phyloP scores from a whole-genome alignment of 1,139 yeast genomes.

The Lodderomyces orthopsilosis region DNA sequence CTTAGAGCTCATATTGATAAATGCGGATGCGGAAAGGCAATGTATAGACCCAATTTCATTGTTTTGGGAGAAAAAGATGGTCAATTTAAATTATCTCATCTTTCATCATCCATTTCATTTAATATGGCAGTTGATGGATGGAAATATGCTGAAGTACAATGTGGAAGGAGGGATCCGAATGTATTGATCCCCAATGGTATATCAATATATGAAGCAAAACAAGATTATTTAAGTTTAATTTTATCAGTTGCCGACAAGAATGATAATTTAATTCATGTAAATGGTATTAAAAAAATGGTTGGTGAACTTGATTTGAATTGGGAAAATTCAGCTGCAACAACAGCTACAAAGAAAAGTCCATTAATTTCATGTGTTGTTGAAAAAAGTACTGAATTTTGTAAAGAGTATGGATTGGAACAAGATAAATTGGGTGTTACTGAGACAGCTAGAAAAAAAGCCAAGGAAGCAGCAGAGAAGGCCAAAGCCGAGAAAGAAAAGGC shows the following conservation, averaged over 20 bases:
- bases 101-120: slow-evolving; percentile 36
- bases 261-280: slow-evolving; percentile 28
- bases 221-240: slow-evolving; percentile 31
- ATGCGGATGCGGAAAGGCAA: slow-evolving; percentile 37
- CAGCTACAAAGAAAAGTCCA: background rate
- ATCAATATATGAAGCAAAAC: slow-evolving; percentile 8
- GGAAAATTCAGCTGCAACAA: background rate
- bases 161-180: slow-evolving; percentile 25
- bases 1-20: slow-evolving; percentile 33
- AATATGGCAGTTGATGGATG: slow-evolving; percentile 33
- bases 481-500: background rate
- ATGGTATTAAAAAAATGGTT: slow-evolving; percentile 9
- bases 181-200: slow-evolving; percentile 38
- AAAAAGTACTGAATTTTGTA: slow-evolving; percentile 19
- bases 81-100: slow-evolving; percentile 26
- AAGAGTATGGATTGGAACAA: slow-evolving; percentile 17
- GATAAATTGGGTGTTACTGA: slow-evolving; percentile 8
- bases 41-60: slow-evolving; percentile 37
- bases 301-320: slow-evolving; percentile 6
- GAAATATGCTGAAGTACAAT: slow-evolving; percentile 25
- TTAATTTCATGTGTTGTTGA: slow-evolving; percentile 18
- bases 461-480: slow-evolving; percentile 1
- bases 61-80: slow-evolving; percentile 22
- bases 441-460: slow-evolving; percentile 3
- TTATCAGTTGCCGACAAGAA: slow-evolving; percentile 37